These are phyloP conservation scores for Cryphonectria naterciae DNA, from an alignment of 2,329 filamentous ascomycete species.

Conservation along the genomic window DNA sequence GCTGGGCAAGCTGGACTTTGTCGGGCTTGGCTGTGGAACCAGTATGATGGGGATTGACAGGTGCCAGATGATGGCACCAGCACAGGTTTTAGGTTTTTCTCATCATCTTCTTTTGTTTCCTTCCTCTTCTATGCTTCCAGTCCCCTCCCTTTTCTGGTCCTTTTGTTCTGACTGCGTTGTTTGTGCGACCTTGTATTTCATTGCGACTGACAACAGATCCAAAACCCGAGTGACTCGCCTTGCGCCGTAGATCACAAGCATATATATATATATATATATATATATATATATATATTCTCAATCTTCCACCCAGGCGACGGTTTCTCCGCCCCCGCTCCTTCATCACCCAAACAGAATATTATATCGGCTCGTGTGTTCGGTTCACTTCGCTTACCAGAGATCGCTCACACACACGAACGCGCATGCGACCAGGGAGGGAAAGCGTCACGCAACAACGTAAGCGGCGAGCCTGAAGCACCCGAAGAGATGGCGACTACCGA, in stretches of 20 bases:
- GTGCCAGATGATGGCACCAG: background rate
- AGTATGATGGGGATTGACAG: background rate
- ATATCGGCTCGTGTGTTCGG: background rate
- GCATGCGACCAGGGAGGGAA: background rate
- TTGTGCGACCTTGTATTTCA: conserved; percentile 2
- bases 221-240: background rate
- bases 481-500: background rate
- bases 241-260: conserved; percentile 1
- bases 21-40: conserved; percentile 4
- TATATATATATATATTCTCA: background rate
- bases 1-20: background rate
- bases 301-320: background rate
- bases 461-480: background rate
- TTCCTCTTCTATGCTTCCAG: background rate
- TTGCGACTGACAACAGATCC: background rate
- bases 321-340: background rate
- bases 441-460: conserved; percentile 4
- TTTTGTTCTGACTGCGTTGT: background rate
- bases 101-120: too few species aligned
- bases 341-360: background rate
- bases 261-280: background rate
- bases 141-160: background rate
- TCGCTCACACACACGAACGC: background rate
- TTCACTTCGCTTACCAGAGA: background rate
- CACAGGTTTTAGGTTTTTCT: background rate